phyloP scores from a whole-genome alignment of 257 asterid species.

The Solanum sitiens region DNA sequence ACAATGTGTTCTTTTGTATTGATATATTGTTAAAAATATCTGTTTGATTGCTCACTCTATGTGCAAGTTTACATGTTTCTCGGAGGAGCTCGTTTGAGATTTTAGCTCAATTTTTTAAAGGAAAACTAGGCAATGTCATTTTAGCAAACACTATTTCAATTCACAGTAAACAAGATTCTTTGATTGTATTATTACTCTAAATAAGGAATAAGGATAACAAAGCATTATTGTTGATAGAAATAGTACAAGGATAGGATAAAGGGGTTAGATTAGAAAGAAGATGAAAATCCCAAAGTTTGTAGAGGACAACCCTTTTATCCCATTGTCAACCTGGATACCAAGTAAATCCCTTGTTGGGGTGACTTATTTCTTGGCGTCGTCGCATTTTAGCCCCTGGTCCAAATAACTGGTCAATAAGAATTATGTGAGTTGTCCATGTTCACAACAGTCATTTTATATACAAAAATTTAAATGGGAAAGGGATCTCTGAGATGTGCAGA shows the following conservation, averaged over 20 bases:
- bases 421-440: neutral
- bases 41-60: neutral
- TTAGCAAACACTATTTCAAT: neutral
- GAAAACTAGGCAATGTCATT: neutral
- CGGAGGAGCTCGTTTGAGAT: neutral
- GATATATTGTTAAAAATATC: neutral
- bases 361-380: neutral
- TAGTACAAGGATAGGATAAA: neutral
- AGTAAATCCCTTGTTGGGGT: neutral
- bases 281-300: neutral
- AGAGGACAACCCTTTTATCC: neutral
- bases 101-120: neutral
- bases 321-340: neutral
- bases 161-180: neutral
- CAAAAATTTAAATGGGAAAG: neutral
- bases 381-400: neutral
- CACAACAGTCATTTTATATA: neutral
- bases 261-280: neutral
- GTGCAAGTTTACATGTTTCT: neutral
- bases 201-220: neutral
- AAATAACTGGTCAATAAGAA: neutral
- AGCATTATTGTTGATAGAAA: neutral
- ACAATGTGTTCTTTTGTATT: neutral
- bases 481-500: neutral
- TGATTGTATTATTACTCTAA: neutral